Percentiles rank a stretch among this genome's conserved stretches.
phyloP scores from a whole-genome alignment of 306 rosid species.

The Neltuma alba region DNA sequence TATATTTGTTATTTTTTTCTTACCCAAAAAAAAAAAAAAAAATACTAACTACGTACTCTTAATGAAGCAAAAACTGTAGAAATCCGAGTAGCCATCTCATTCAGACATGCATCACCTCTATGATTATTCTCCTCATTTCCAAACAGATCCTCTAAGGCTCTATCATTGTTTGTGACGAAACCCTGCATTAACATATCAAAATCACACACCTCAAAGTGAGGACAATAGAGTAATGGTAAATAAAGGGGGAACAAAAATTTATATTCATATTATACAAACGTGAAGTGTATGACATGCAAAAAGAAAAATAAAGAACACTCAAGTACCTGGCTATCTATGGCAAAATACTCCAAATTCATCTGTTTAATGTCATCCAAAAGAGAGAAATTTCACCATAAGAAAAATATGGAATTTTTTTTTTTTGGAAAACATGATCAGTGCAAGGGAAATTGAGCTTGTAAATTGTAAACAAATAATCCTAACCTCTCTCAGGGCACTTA shows the following conservation, averaged over 20 bases:
- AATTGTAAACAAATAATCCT: constrained; percentile 28
- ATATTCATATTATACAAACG: constrained; percentile 19
- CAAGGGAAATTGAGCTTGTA: constrained; percentile 28
- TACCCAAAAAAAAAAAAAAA: no score
- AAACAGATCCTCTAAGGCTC: constrained; percentile 86
- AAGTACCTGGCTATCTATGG: constrained; percentile 89
- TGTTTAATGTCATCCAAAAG: constrained; percentile 49
- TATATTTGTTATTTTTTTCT: no score
- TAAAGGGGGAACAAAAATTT: constrained; percentile 14
- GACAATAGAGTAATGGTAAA: background rate
- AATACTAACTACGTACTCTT: constrained; percentile 59
- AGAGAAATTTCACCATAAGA: constrained; percentile 31
- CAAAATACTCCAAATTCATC: constrained; percentile 98
- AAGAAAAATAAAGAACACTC: constrained; percentile 32
- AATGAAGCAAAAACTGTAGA: constrained; percentile 97
- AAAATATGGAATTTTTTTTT: constrained; percentile 18
- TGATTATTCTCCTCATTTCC: constrained; percentile 79
- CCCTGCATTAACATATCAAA: constrained; percentile 54
- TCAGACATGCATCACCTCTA: constrained; percentile 66
- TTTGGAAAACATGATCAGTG: constrained; percentile 27
- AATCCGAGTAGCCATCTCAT: constrained; percentile 81
- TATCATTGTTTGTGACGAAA: constrained; percentile 84
- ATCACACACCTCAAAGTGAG: background rate
- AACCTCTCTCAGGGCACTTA: constrained; percentile 92
- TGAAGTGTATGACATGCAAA: background rate